Evolutionary conservation across 2,329 filamentous ascomycete species (phyloP).

Genomic region (Emydomyces testavorans): DNA sequence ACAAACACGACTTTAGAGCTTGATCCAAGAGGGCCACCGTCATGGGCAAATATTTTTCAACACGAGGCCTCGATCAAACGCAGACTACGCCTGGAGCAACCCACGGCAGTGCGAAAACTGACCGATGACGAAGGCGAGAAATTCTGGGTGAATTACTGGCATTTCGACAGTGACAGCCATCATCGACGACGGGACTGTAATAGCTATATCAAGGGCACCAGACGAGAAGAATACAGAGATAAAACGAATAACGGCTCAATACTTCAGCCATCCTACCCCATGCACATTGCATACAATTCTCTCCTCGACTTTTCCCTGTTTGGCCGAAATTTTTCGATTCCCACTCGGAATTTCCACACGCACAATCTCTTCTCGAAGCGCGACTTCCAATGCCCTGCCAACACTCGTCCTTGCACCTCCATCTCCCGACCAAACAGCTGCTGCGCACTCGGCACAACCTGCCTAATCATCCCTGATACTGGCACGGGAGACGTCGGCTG

Average conservation of each 20-base stretch:
- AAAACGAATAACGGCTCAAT: not conserved
- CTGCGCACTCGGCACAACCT: constrained; percentile 43
- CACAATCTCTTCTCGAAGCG: constrained; percentile 29
- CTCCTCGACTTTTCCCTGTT: not conserved
- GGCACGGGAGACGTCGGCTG: constrained; percentile 49
- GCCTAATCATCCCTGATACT: constrained; percentile 43
- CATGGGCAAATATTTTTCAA: not conserved
- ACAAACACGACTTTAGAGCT: not conserved
- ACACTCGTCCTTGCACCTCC: constrained; percentile 43
- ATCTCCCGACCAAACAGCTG: constrained; percentile 49
- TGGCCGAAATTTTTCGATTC: constrained; percentile 7
- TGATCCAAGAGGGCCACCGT: not conserved
- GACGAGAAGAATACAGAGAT: not conserved
- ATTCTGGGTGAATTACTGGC: constrained; percentile 39
- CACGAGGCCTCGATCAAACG: constrained; percentile 23
- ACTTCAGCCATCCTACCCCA: not conserved
- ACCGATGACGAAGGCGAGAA: constrained; percentile 38
- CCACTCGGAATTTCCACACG: constrained; percentile 9
- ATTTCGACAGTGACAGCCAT: constrained; percentile 21
- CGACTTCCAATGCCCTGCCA: constrained; percentile 47
- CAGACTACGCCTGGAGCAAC: constrained; percentile 21
- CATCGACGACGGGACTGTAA: not conserved
- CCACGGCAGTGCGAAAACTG: constrained; percentile 35
- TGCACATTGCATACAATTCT: constrained; percentile 1
- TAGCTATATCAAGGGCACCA: not conserved